These are phyloP conservation scores for Pseudopyricularia cyperi DNA, from an alignment of 2,329 filamentous ascomycete species.

Conservation along the genomic window DNA sequence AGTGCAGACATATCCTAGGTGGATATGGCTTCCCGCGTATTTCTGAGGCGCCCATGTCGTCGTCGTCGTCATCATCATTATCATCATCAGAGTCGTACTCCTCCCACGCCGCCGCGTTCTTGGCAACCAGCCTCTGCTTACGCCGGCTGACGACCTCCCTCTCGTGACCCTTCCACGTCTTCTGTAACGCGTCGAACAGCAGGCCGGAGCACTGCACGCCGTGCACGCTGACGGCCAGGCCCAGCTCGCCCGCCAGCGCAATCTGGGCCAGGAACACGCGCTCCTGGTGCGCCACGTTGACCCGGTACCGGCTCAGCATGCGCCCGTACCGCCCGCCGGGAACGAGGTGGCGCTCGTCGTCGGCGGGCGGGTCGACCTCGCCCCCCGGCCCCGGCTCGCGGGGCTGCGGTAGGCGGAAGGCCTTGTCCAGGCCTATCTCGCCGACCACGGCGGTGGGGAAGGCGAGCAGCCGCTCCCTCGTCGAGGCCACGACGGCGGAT, in stretches of 20 bases:
- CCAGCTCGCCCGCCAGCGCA: constrained; percentile 54
- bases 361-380: constrained; percentile 9
- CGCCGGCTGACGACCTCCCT: constrained; percentile 44
- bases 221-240: constrained; percentile 54
- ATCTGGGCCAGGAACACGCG: constrained; percentile 54
- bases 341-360: constrained; percentile 37
- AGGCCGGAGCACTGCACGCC: constrained; percentile 66
- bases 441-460: constrained; percentile 57
- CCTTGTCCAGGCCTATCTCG: constrained; percentile 66
- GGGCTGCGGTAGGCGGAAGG: constrained; percentile 57
- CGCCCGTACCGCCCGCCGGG: constrained; percentile 60
- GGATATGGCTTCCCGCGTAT: constrained; percentile 52
- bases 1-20: constrained; percentile 84
- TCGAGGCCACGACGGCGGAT: constrained; percentile 30
- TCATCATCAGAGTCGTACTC: constrained; percentile 15
- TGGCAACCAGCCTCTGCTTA: constrained; percentile 37
- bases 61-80: constrained; percentile 13
- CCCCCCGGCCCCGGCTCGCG: constrained; percentile 4
- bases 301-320: constrained; percentile 52
- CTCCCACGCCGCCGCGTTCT: constrained; percentile 30
- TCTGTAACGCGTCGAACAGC: constrained; percentile 50
- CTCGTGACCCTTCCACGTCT: constrained; percentile 60
- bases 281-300: constrained; percentile 56
- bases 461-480: constrained; percentile 36
- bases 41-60: not conserved